Conservation (phyloP, 140 eudicot genomes). For the Erigeron philadelphicus region DNA sequence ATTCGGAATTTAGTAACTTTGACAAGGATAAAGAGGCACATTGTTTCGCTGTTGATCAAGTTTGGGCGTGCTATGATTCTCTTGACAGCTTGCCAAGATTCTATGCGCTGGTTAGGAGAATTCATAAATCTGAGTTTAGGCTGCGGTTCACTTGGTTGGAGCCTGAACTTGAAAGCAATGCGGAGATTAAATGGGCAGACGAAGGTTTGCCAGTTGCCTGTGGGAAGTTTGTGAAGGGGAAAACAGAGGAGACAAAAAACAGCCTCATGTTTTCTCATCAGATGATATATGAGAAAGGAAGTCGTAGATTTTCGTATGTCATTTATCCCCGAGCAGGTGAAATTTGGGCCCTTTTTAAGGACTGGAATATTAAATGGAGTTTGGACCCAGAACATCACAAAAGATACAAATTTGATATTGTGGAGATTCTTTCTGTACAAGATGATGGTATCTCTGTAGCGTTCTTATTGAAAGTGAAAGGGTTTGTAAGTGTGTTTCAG, state of each 20-base stretch:
- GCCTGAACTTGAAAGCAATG: slow-evolving; percentile 36
- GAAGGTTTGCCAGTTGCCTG: slow-evolving; percentile 61
- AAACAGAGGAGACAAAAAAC: slow-evolving; percentile 34
- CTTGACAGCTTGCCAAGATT: slow-evolving; percentile 73
- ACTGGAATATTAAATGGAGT: slow-evolving; percentile 79
- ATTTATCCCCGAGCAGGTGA: slow-evolving; percentile 67
- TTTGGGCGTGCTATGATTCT: slow-evolving; percentile 80
- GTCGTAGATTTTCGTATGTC: slow-evolving; percentile 21
- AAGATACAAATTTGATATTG: slow-evolving; percentile 56
- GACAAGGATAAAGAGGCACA: slow-evolving; percentile 47
- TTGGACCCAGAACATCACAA: slow-evolving; percentile 37
- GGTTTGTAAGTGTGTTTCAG: slow-evolving; percentile 62
- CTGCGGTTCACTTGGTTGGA: slow-evolving; percentile 68
- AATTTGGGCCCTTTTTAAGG: slow-evolving; percentile 72
- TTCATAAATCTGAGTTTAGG: slow-evolving; percentile 37
- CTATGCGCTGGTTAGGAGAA: slow-evolving; percentile 52
- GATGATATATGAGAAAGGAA: slow-evolving; percentile 32
- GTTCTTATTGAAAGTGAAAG: slow-evolving; percentile 58
- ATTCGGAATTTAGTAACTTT: slow-evolving; percentile 63
- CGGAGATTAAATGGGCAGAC: slow-evolving; percentile 48
- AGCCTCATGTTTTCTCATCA: slow-evolving; percentile 61
- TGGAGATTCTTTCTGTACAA: slow-evolving; percentile 52
- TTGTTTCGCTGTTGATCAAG: slow-evolving; percentile 55
- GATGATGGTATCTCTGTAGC: slow-evolving; percentile 42
- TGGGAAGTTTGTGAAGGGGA: slow-evolving; percentile 46